phyloP scores from a whole-genome alignment of 441 rosid species.

The Corymbia citriodora region DNA sequence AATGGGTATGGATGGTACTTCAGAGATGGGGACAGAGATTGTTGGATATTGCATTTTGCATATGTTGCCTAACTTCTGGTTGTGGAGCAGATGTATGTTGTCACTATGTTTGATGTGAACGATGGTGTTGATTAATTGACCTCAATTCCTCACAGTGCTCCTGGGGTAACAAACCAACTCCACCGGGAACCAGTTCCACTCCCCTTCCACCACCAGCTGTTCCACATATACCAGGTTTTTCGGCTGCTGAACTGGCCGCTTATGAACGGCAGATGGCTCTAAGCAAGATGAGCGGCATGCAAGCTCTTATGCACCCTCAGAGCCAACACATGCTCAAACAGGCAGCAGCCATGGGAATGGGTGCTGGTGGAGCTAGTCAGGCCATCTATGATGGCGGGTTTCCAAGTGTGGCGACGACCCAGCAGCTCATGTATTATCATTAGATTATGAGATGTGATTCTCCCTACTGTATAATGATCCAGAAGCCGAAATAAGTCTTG shows the following conservation, averaged over 20 bases:
- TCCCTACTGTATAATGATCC: neutral
- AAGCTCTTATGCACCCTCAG: constrained; percentile 63
- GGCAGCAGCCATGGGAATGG: constrained; percentile 54
- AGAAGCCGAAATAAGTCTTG: constrained; percentile 15
- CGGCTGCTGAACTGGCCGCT: constrained; percentile 43
- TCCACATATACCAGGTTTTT: constrained; percentile 31
- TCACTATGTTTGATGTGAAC: neutral
- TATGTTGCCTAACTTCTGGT: neutral
- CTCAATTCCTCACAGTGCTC: constrained; percentile 51
- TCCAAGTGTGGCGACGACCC: constrained; percentile 50
- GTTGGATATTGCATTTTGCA: neutral
- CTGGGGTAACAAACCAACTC: constrained; percentile 89
- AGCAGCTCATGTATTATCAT: constrained; percentile 77
- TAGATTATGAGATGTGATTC: constrained; percentile 9
- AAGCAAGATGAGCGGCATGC: constrained; percentile 51
- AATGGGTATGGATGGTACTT: neutral
- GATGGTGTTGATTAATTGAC: neutral
- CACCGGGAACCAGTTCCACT: constrained; percentile 57
- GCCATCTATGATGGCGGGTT: constrained; percentile 61
- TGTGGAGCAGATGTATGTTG: neutral
- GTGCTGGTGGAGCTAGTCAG: constrained; percentile 49
- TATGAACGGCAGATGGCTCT: constrained; percentile 60
- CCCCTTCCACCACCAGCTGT: constrained; percentile 70
- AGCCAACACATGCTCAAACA: constrained; percentile 63
- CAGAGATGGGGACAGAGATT: neutral